A percentile compares a stretch with the other conserved stretches of the same genome.
phyloP scores from a whole-genome alignment of 2,329 filamentous ascomycete genomes.

The Ophiocordyceps robertsii region DNA sequence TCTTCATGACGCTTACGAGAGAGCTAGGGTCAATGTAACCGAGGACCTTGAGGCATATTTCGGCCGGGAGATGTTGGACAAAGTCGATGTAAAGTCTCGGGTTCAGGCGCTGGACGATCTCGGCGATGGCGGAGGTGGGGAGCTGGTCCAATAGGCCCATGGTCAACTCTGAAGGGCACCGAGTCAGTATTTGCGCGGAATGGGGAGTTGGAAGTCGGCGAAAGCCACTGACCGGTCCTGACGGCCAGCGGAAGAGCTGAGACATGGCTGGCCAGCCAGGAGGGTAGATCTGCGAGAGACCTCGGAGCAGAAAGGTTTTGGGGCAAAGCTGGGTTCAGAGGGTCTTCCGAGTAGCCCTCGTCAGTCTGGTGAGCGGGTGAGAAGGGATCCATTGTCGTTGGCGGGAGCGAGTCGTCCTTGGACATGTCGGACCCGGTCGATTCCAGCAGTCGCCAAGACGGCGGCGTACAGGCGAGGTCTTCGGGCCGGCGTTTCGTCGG shows the following conservation, averaged over 20 bases:
- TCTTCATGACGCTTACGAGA: slow-evolving; percentile 63
- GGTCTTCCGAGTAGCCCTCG: slow-evolving; percentile 79
- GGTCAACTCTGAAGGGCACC: slow-evolving; percentile 50
- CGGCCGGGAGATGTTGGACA: slow-evolving; percentile 68
- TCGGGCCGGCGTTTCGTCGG: not conserved
- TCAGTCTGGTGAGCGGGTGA: slow-evolving; percentile 50
- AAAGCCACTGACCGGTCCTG: slow-evolving; percentile 30
- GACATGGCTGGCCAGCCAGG: slow-evolving; percentile 36
- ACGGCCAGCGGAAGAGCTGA: slow-evolving; percentile 32
- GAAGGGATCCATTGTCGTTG: slow-evolving; percentile 27
- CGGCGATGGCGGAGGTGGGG: slow-evolving; percentile 65
- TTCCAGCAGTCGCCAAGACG: not conserved
- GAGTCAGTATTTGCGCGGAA: not conserved
- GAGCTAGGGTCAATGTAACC: slow-evolving; percentile 73
- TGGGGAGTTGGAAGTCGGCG: not conserved
- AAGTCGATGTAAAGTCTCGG: slow-evolving; percentile 90
- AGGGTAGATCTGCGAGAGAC: slow-evolving; percentile 29
- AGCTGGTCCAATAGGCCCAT: slow-evolving; percentile 66
- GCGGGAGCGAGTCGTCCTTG: slow-evolving; percentile 12
- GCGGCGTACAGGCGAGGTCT: not conserved
- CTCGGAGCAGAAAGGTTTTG: slow-evolving; percentile 20
- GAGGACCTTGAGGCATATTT: slow-evolving; percentile 83
- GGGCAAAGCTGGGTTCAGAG: slow-evolving; percentile 30
- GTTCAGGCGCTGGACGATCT: slow-evolving; percentile 67
- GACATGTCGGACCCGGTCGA: slow-evolving; percentile 10